Percentiles rank a stretch among this genome's conserved stretches.
These are phyloP conservation scores for Exophiala viscosa DNA, from an alignment of 2,329 filamentous ascomycete genomes.

Conservation along the genomic window DNA sequence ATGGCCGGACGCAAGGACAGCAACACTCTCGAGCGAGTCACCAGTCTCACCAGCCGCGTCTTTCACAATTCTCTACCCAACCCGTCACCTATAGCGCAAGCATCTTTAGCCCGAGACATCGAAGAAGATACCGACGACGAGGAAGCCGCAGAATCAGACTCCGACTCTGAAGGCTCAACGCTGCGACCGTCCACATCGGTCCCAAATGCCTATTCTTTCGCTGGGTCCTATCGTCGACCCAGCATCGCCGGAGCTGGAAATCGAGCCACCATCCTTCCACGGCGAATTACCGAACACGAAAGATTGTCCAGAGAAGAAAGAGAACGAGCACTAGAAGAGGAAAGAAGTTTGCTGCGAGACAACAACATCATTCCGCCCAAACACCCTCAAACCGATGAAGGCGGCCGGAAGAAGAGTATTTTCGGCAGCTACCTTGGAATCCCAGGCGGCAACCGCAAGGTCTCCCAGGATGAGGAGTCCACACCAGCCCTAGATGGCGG, in stretches of 20 bases:
- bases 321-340: conserved; percentile 53
- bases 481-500: conserved; percentile 13
- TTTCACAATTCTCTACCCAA: conserved; percentile 49
- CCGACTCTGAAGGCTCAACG: conserved; percentile 39
- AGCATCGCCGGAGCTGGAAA: conserved; percentile 71
- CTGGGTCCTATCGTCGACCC: conserved; percentile 69
- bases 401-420: conserved; percentile 18
- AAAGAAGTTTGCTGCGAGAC: conserved; percentile 57
- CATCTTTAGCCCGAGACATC: conserved; percentile 63
- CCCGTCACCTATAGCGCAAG: conserved; percentile 63
- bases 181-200: conserved; percentile 40
- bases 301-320: conserved; percentile 52
- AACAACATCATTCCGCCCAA: conserved; percentile 57
- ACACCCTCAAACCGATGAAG: conserved; percentile 34
- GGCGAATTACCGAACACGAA: conserved; percentile 38
- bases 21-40: conserved; percentile 21
- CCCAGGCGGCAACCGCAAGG: conserved; percentile 24
- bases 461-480: conserved; percentile 29
- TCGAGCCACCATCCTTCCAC: conserved; percentile 64
- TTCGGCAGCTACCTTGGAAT: conserved; percentile 17
- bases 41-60: conserved; percentile 20
- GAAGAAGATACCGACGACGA: conserved; percentile 62
- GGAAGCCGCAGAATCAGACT: conserved; percentile 30
- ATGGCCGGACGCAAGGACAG: conserved; percentile 16
- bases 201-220: conserved; percentile 48